Evolutionary conservation across 768 basidiomycete species (phyloP).

Genomic region (Xerocomellus dryophilus): DNA sequence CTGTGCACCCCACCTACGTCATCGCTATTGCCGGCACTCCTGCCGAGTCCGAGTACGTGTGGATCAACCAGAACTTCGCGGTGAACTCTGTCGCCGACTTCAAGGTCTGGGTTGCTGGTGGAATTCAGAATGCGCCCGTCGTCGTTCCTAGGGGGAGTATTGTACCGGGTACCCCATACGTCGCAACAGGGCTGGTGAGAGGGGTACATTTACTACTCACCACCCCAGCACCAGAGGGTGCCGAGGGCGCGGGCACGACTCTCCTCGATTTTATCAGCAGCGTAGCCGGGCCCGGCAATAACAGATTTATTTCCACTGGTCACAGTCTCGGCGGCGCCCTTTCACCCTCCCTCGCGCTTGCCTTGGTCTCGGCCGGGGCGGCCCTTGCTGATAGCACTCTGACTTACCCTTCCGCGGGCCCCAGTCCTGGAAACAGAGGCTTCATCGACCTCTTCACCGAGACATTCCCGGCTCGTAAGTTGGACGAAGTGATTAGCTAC

Average conservation of each 20-base stretch:
- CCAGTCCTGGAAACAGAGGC: constrained; percentile 10
- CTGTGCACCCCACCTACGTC: constrained; percentile 5
- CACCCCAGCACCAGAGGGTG: neutral
- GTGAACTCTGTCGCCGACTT: constrained; percentile 12
- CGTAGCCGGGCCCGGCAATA: neutral
- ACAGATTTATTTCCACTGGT: constrained; percentile 8
- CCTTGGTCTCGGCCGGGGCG: neutral
- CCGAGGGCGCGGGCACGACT: neutral
- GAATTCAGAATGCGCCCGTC: neutral
- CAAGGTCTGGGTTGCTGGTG: constrained; percentile 2
- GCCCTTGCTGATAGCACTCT: constrained; percentile 38
- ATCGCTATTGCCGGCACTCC: constrained; percentile 16
- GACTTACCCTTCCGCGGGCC: constrained; percentile 7
- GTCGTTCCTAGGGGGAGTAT: neutral
- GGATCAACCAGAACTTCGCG: constrained; percentile 1
- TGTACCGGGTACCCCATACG: neutral
- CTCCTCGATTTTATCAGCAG: constrained; percentile 6
- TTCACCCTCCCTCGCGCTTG: constrained; percentile 13
- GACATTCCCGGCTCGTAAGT: neutral
- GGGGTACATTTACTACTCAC: constrained; percentile 4
- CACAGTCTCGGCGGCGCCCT: constrained; percentile 13
- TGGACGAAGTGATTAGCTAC: neutral
- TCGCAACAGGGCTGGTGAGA: neutral
- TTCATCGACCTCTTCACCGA: constrained; percentile 2
- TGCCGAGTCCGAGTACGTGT: neutral